Percentiles rank a stretch among this genome's conserved stretches.
Conservation (phyloP, 2,329 filamentous ascomycete genomes). For the Rhinocladiella mackenziei region DNA sequence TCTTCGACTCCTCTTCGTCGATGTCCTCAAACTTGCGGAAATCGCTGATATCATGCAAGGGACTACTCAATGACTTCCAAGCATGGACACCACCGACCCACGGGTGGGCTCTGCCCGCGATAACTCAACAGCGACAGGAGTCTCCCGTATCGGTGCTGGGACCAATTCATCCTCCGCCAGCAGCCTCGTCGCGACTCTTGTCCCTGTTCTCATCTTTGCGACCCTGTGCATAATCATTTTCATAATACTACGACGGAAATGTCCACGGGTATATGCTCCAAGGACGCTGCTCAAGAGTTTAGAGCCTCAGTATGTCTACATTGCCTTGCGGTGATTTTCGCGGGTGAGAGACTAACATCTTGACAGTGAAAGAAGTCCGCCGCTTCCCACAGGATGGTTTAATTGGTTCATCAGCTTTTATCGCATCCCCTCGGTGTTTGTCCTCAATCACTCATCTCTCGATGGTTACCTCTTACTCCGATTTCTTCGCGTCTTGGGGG, state of each 20-base stretch:
- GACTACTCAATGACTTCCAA: conserved; percentile 6
- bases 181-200: conserved; percentile 49
- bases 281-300: conserved; percentile 51
- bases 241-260: conserved; percentile 47
- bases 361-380: conserved; percentile 33
- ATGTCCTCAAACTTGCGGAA: neutral
- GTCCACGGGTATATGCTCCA: conserved; percentile 54
- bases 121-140: conserved; percentile 39
- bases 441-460: conserved; percentile 82
- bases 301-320: conserved; percentile 47
- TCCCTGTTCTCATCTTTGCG: conserved; percentile 51
- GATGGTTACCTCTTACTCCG: conserved; percentile 90
- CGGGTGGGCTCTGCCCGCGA: conserved; percentile 46
- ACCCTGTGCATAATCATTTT: conserved; percentile 52
- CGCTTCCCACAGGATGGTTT: conserved; percentile 35
- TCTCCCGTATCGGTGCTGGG: conserved; percentile 35
- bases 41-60: neutral
- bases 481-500: conserved; percentile 71
- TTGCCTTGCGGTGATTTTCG: neutral
- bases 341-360: neutral
- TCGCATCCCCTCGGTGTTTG: conserved; percentile 51
- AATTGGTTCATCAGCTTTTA: conserved; percentile 36
- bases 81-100: conserved; percentile 33
- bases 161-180: conserved; percentile 43
- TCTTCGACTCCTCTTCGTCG: neutral